These are phyloP conservation scores for Penicillium corylophilum DNA, from an alignment of 2,329 filamentous ascomycete genomes.

Conservation along the genomic window DNA sequence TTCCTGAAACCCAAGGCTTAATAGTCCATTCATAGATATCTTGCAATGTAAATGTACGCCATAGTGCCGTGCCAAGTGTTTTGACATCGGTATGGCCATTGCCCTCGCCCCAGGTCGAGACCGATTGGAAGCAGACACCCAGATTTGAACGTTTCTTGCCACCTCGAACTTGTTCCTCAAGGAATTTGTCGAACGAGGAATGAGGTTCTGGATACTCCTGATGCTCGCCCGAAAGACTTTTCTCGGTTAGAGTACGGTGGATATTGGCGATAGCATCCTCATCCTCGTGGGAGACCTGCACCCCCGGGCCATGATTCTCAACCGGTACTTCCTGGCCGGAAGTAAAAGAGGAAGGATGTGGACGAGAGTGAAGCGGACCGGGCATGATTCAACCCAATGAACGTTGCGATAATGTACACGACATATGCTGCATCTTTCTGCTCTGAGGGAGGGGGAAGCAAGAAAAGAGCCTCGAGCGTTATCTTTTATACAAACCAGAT, in stretches of 20 bases:
- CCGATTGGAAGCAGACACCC: conserved; percentile 69
- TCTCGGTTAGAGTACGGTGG: conserved; percentile 31
- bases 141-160: conserved; percentile 67
- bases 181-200: conserved; percentile 66
- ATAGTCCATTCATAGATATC: conserved; percentile 60
- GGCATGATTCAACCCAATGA: conserved; percentile 23
- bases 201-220: conserved; percentile 42
- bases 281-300: conserved; percentile 30
- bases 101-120: conserved; percentile 68
- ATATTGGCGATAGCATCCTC: conserved; percentile 33
- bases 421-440: conserved; percentile 1
- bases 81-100: conserved; percentile 63
- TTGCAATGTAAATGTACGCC: conserved; percentile 74
- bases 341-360: conserved; percentile 22
- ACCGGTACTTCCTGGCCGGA: conserved; percentile 17
- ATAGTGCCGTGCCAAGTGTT: conserved; percentile 66
- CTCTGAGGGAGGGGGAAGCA: not conserved
- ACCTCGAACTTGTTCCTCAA: conserved; percentile 65
- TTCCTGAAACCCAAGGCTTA: conserved; percentile 47
- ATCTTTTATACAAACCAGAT: conserved; percentile 3
- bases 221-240: conserved; percentile 5
- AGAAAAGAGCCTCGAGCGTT: not conserved
- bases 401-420: not conserved
- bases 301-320: conserved; percentile 18
- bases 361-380: conserved; percentile 26